phyloP scores from a whole-genome alignment of 345 rosid genomes.

The Crucihimalaya himalaica region DNA sequence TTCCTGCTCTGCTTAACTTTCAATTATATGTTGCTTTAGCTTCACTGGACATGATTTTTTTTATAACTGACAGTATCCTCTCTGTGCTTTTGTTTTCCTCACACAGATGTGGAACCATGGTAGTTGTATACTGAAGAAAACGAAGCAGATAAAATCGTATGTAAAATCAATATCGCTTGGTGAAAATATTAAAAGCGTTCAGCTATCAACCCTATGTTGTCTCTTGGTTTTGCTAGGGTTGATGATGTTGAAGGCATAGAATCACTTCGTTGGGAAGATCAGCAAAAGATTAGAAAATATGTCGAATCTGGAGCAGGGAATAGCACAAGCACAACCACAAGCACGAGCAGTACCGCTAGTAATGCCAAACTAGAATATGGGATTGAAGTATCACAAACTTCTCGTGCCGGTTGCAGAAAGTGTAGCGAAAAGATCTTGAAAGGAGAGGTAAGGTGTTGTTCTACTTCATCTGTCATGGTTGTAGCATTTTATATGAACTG shows the following conservation, averaged over 20 bases:
- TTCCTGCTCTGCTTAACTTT: constrained; percentile 5
- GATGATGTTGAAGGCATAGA: constrained; percentile 94
- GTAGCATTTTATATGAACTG: constrained; percentile 10
- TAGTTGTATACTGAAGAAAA: constrained; percentile 68
- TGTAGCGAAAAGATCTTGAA: constrained; percentile 78
- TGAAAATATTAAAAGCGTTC: not conserved
- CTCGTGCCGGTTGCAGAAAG: constrained; percentile 77
- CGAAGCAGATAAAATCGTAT: constrained; percentile 77
- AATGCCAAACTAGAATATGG: constrained; percentile 47
- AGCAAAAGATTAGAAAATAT: constrained; percentile 70
- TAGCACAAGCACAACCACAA: not conserved
- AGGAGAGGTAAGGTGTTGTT: constrained; percentile 71
- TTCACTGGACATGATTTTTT: not conserved
- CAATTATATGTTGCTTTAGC: constrained; percentile 10
- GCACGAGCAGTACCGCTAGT: not conserved
- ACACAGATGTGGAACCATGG: constrained; percentile 93
- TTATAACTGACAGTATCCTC: constrained; percentile 12
- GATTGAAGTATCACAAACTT: constrained; percentile 77
- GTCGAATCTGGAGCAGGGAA: constrained; percentile 52
- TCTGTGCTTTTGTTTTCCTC: constrained; percentile 10
- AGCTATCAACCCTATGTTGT: constrained; percentile 5
- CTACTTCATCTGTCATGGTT: constrained; percentile 19
- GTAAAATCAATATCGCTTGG: constrained; percentile 30
- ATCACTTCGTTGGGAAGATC: constrained; percentile 96
- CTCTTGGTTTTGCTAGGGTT: constrained; percentile 45